Evolutionary conservation across 352 stramenopile species (phyloP).

Genomic region (Aphanomyces stellatus): DNA sequence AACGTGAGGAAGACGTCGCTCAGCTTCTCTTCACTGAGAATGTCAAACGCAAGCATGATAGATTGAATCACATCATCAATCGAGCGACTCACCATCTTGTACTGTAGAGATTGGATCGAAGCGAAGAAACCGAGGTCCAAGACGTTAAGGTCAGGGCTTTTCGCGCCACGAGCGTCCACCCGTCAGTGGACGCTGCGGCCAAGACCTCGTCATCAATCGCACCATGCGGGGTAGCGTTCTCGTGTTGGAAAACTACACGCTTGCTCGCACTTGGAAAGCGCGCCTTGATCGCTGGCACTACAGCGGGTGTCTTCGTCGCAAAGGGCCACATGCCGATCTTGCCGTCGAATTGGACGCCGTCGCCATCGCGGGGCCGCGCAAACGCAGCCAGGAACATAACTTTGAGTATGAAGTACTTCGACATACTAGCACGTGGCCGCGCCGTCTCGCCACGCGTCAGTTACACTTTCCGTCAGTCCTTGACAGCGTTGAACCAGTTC

Average conservation of each 20-base stretch:
- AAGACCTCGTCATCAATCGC: conserved; percentile 18
- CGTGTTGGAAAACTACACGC: conserved; percentile 21
- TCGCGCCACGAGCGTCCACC: conserved; percentile 22
- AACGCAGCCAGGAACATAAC: background rate
- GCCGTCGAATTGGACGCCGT: background rate
- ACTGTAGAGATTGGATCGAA: background rate
- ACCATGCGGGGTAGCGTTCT: conserved; percentile 25
- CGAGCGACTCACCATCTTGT: background rate
- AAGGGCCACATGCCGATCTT: background rate
- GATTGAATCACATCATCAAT: background rate
- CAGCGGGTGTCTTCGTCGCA: background rate
- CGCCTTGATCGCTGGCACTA: conserved; percentile 25
- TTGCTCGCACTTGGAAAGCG: conserved; percentile 1
- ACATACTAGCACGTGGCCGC: background rate
- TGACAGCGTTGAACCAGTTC: background rate
- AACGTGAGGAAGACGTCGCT: background rate
- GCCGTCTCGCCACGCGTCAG: background rate
- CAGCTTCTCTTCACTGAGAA: background rate
- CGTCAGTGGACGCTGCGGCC: background rate
- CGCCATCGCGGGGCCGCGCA: background rate
- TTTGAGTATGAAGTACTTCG: background rate
- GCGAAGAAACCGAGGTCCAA: conserved; percentile 26
- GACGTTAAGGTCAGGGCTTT: conserved; percentile 27
- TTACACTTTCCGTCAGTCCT: background rate
- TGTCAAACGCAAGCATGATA: background rate